Evolutionary conservation across 345 rosid species (phyloP), one percentile per base, ranked within the genome.

Genomic region (Reutealis trisperma): DNA sequence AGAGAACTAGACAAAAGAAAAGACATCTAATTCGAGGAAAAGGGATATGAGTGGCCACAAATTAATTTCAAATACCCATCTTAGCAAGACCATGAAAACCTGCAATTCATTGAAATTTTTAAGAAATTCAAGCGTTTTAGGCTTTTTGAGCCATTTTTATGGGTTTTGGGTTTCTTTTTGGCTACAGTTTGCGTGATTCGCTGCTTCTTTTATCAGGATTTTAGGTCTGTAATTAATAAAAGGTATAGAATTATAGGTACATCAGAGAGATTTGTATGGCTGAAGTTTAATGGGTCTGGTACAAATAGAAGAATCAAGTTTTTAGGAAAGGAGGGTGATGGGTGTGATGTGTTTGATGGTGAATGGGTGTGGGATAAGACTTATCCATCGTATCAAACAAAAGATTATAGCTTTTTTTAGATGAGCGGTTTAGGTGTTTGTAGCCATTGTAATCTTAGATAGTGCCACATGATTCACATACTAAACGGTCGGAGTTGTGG

Each of bases 281-380:
- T 90, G 77, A 86, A 84, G 78, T 34, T 85, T 57, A 85, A 88
- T 75, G 86, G 69, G 65, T 76, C 85, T 45, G 67, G 62, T 77
- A 79, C 61, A 41, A 68, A 47, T 18, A 76, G 72, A 59, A 87
- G 78, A 82, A 90, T 82, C 52, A 97, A 88, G 59, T 95, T 89
- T 77, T 85, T 92, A 84, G 82, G 85, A 30, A 81, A 85, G 58
- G 84, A 81, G 67, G 92, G 94, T 55, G 76, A 74, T 55, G 85
- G 71, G 32, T 95, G 99, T 80, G 88, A 95, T 77, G 79, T 93
- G 32, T 95, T 98, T 80, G 88, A 95, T 77, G 79, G 92, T 49
- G 90, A 82, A 55, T 95, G 98, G 99, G 89, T 92, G n/a, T 95
- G 97, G 97, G 99, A 95, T 70, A 94, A 93, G 34, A 81, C 73